Evolutionary conservation across 331 rosid species (phyloP).

Genomic region (Dryas integrifolia): DNA sequence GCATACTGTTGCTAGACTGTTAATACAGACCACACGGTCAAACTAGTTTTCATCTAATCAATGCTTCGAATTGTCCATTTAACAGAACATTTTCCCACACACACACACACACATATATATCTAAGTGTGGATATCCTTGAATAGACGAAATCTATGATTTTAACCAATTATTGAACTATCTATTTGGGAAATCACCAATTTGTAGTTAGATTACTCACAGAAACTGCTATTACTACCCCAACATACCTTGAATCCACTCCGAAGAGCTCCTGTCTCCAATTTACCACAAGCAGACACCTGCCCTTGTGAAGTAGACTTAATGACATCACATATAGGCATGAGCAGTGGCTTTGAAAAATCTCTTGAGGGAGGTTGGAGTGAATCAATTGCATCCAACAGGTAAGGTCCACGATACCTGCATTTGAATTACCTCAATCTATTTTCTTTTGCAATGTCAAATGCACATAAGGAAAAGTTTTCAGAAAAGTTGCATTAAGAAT

Average conservation of each 20-base stretch:
- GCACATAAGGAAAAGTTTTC: not conserved
- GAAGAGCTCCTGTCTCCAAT: slow-evolving; percentile 96
- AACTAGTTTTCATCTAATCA: not conserved
- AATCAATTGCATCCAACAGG: slow-evolving; percentile 49
- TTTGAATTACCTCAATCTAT: slow-evolving; percentile 21
- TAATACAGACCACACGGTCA: not conserved
- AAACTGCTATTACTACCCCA: slow-evolving; percentile 19
- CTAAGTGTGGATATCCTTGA: not conserved
- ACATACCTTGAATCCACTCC: slow-evolving; percentile 81
- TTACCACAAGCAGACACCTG: slow-evolving; percentile 92
- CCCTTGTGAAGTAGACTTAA: slow-evolving; percentile 60
- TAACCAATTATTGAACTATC: slow-evolving; percentile 14
- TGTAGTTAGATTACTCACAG: slow-evolving; percentile 25
- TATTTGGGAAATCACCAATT: slow-evolving; percentile 15
- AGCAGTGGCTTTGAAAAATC: slow-evolving; percentile 81
- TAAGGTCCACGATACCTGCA: slow-evolving; percentile 68
- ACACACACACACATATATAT: not conserved
- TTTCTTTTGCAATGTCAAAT: slow-evolving; percentile 6
- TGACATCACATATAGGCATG: slow-evolving; percentile 90
- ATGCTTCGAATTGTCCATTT: not conserved
- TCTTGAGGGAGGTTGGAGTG: slow-evolving; percentile 74
- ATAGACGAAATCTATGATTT: not conserved
- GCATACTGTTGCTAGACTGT: not conserved
- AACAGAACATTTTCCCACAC: not conserved
- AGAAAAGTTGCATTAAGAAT: not conserved